phyloP scores from a whole-genome alignment of 2,329 filamentous ascomycete genomes.

The Diaporthe destruens region DNA sequence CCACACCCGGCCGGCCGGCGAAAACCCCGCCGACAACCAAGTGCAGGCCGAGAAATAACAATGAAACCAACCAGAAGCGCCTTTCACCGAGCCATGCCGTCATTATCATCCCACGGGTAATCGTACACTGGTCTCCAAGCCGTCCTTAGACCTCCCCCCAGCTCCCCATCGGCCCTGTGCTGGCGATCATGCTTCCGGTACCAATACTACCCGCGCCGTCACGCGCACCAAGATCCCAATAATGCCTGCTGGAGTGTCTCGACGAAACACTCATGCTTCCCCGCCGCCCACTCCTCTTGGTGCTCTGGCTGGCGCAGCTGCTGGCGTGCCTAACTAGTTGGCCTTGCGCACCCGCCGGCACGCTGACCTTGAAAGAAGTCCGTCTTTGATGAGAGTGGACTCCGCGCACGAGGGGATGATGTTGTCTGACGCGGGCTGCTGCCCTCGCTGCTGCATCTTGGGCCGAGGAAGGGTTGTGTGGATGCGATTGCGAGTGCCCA shows the following conservation, averaged over 20 bases:
- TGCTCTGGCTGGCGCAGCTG: conserved; percentile 91
- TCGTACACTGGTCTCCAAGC: background rate
- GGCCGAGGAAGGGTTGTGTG: conserved; percentile 62
- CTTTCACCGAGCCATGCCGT: conserved; percentile 1
- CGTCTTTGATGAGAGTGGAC: conserved; percentile 66
- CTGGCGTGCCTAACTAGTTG: conserved; percentile 60
- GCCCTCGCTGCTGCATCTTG: conserved; percentile 77
- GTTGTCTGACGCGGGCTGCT: conserved; percentile 85
- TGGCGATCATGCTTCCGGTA: conserved; percentile 78
- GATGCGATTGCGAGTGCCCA: conserved; percentile 59
- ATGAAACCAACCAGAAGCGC: background rate
- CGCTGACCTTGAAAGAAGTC: conserved; percentile 65
- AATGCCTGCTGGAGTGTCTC: conserved; percentile 84
- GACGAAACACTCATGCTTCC: conserved; percentile 81
- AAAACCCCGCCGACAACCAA: background rate
- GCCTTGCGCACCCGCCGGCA: conserved; percentile 57
- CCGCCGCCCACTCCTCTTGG: conserved; percentile 76
- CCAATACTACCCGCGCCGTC: conserved; percentile 71
- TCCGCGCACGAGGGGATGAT: conserved; percentile 86
- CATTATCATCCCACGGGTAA: conserved; percentile 18
- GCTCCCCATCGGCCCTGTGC: conserved; percentile 76
- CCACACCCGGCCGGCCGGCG: background rate
- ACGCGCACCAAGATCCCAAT: conserved; percentile 84
- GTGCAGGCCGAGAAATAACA: conserved; percentile 8
- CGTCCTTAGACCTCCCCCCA: conserved; percentile 78